Conservation (phyloP, 2,329 filamentous ascomycete genomes). For the Colletotrichum sp. region DNA sequence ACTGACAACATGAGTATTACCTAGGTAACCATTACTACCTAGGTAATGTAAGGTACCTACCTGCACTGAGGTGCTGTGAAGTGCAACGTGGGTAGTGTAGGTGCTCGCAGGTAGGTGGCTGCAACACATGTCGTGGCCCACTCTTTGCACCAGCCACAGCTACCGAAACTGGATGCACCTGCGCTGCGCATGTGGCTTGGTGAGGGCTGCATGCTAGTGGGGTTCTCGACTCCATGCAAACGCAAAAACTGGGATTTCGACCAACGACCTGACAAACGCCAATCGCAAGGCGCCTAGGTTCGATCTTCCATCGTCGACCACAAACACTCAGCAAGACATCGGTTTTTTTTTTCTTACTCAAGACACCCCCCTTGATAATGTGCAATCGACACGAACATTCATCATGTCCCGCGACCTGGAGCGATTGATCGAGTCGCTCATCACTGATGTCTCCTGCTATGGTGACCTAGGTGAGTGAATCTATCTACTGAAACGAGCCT, state of each 20-base stretch:
- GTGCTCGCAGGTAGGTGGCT: neutral
- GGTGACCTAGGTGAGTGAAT: slow-evolving; percentile 21
- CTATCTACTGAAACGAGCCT: neutral
- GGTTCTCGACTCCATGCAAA: neutral
- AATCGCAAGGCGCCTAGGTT: neutral
- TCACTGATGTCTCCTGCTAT: slow-evolving; percentile 23
- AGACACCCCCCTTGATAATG: slow-evolving; percentile 1
- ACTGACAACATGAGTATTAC: neutral
- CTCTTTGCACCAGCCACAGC: neutral
- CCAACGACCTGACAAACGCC: neutral
- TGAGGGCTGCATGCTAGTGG: neutral
- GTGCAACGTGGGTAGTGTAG: neutral
- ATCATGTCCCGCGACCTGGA: slow-evolving; percentile 22
- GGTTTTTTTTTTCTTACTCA: neutral
- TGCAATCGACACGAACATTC: neutral
- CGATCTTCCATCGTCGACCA: slow-evolving; percentile 14
- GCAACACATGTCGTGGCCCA: neutral
- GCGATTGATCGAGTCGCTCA: slow-evolving; percentile 21
- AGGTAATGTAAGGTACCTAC: neutral
- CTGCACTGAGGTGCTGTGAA: neutral
- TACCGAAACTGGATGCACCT: neutral
- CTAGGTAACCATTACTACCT: neutral
- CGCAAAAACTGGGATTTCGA: neutral
- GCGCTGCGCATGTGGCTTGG: neutral
- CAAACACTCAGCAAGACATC: neutral